Conservation (phyloP, 805 yeast species). For the Alloascoidea hylecoeti region DNA sequence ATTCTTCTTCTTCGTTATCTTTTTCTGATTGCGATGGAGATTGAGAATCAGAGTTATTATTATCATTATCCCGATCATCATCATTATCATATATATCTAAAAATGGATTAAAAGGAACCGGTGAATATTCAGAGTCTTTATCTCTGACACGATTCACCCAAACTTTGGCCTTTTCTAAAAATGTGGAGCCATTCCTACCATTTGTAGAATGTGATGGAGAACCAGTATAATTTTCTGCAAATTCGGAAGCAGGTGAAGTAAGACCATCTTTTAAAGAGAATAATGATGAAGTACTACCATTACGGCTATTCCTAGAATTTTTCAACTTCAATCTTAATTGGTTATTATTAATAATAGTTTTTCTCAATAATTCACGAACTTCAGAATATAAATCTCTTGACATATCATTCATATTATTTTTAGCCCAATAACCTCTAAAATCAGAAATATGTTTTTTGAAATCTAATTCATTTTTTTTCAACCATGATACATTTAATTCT, state of each 20-base stretch:
- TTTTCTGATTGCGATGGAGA: too few relatives aligned
- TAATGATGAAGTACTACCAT: neutral
- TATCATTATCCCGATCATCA: neutral
- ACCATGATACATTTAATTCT: constrained; percentile 76
- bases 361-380: constrained; percentile 55
- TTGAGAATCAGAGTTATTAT: too few relatives aligned
- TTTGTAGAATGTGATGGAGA: neutral
- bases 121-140: neutral
- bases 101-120: neutral
- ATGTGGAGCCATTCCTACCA: too few relatives aligned
- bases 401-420: constrained; percentile 50
- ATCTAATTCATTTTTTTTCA: constrained; percentile 73
- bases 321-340: too few relatives aligned
- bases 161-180: constrained; percentile 1
- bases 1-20: too few relatives aligned
- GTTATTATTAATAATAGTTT: constrained; percentile 16
- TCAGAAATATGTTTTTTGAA: constrained; percentile 67
- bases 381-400: constrained; percentile 68
- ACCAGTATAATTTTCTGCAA: neutral
- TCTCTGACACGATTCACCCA: neutral
- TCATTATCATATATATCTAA: neutral
- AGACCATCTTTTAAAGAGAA: neutral
- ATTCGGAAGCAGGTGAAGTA: neutral
- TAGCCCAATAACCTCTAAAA: constrained; percentile 61
- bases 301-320: neutral